Conservation (phyloP, 73 alveolate species). For the Paramecium caudatum region DNA sequence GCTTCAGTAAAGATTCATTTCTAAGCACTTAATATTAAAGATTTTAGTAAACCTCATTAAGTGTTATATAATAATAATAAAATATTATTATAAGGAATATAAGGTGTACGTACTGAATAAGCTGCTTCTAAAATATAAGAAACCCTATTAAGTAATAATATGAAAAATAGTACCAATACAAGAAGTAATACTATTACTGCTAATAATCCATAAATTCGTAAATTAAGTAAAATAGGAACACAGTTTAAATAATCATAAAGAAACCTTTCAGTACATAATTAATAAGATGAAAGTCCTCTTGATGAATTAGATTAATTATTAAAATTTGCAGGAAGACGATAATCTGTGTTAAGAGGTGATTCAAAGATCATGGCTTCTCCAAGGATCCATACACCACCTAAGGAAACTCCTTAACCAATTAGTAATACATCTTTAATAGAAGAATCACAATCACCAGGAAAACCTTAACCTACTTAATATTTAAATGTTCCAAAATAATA, state of each 20-base stretch:
- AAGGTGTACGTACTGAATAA: constrained; percentile 40
- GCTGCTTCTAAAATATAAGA: background rate
- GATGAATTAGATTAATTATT: constrained; percentile 25
- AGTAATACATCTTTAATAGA: constrained; percentile 18
- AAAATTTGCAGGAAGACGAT: background rate
- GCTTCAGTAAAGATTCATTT: background rate
- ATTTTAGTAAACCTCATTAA: constrained; percentile 61
- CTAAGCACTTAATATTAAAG: constrained; percentile 49
- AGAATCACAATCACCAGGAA: constrained; percentile 41
- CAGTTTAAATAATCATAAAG: background rate
- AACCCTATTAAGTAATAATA: too few relatives aligned
- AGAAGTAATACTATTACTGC: too few relatives aligned
- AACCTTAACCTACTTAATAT: background rate
- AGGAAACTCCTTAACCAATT: constrained; percentile 17
- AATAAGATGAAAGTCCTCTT: constrained; percentile 22
- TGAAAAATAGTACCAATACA: too few relatives aligned
- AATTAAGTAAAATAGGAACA: background rate
- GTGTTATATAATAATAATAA: background rate
- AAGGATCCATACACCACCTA: background rate
- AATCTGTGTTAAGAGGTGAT: constrained; percentile 34
- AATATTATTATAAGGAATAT: constrained; percentile 2
- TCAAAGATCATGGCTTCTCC: constrained; percentile 43
- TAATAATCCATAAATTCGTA: background rate
- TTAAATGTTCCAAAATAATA: background rate
- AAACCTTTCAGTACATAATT: background rate